Evolutionary conservation across 1,139 yeast genomes (phyloP).

Genomic region (Arxiozyma bovina): DNA sequence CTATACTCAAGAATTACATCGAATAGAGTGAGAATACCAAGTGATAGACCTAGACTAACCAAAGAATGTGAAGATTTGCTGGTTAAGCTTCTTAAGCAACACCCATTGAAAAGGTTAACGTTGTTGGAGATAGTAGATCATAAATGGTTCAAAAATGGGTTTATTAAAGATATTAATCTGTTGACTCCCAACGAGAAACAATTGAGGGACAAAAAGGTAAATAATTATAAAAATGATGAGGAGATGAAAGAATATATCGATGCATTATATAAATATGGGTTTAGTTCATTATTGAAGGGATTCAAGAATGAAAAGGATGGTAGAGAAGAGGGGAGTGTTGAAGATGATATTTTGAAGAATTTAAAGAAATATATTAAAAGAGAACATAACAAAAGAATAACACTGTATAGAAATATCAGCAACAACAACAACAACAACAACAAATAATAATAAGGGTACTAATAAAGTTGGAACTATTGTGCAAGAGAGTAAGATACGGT

Average conservation of each 20-base stretch:
- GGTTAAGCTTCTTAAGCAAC: slow-evolving; percentile 2
- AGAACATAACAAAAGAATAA: background rate
- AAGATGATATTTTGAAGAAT: background rate
- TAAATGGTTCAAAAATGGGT: slow-evolving; percentile 8
- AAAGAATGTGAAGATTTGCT: slow-evolving; percentile 2
- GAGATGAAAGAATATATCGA: background rate
- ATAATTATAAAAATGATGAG: background rate
- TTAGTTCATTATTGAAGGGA: background rate
- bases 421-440: no score
- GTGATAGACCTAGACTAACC: background rate
- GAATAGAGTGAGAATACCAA: slow-evolving; percentile 1
- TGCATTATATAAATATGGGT: background rate
- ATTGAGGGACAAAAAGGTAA: background rate
- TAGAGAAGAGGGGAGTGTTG: no score
- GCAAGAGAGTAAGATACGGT: background rate
- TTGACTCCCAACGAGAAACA: background rate
- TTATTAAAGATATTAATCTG: background rate
- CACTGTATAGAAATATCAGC: background rate
- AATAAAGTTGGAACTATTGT: background rate
- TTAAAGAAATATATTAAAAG: background rate
- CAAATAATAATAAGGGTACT: background rate
- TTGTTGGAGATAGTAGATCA: slow-evolving; percentile 6
- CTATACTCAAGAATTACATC: slow-evolving; percentile 4
- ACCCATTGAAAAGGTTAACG: slow-evolving; percentile 8
- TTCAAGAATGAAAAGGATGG: background rate